Conservation (phyloP, 2,329 filamentous ascomycete genomes). For the Nigrograna mackinnonii region DNA sequence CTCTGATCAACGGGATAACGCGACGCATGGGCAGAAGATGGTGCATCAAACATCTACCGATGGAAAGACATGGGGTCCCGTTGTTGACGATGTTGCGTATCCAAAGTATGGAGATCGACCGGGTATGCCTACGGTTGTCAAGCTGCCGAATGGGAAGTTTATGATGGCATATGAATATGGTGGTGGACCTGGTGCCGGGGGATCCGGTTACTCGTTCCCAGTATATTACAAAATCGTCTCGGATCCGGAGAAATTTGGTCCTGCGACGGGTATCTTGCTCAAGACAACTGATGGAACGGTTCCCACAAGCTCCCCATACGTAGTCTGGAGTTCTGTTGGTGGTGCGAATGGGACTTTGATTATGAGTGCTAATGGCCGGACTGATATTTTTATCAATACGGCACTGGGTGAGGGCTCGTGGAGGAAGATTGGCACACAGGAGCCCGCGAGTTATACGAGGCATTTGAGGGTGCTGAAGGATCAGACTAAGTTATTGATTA, state of each 20-base stretch:
- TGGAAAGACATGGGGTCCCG: slow-evolving; percentile 61
- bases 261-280: slow-evolving; percentile 45
- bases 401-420: slow-evolving; percentile 49
- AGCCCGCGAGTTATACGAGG: slow-evolving; percentile 50
- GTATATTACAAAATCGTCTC: slow-evolving; percentile 56
- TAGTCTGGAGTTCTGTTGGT: slow-evolving; percentile 54
- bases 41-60: slow-evolving; percentile 66
- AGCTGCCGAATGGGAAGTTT: slow-evolving; percentile 63
- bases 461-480: slow-evolving; percentile 50
- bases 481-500: slow-evolving; percentile 42
- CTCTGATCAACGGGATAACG: slow-evolving; percentile 69
- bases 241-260: slow-evolving; percentile 52
- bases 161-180: slow-evolving; percentile 69
- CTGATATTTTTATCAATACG: slow-evolving; percentile 53
- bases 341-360: slow-evolving; percentile 57
- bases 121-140: slow-evolving; percentile 67
- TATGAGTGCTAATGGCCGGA: slow-evolving; percentile 44
- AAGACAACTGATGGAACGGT: slow-evolving; percentile 49
- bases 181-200: slow-evolving; percentile 42
- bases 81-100: slow-evolving; percentile 67
- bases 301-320: slow-evolving; percentile 54
- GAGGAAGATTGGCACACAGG: slow-evolving; percentile 48
- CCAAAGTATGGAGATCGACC: slow-evolving; percentile 66
- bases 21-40: slow-evolving; percentile 68
- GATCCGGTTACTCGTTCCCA: slow-evolving; percentile 47